These are phyloP conservation scores for Gelatoporia subvermispora DNA, from an alignment of 768 basidiomycete species.

Conservation along the genomic window DNA sequence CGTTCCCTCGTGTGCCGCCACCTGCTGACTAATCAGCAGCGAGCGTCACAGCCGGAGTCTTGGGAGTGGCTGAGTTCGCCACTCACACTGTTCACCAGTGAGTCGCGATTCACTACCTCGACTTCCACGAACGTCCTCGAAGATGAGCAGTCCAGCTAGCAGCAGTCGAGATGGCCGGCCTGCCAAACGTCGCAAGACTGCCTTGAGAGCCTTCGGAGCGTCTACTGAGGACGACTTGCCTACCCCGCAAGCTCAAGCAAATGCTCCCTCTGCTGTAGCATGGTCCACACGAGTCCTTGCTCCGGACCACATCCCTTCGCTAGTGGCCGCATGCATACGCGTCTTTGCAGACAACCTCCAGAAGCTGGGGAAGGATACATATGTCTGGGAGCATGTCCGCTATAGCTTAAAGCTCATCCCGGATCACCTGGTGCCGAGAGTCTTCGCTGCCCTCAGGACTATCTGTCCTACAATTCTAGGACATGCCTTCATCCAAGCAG, in stretches of 20 bases:
- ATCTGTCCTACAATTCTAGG: conserved; percentile 48
- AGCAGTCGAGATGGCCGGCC: background rate
- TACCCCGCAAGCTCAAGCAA: conserved; percentile 27
- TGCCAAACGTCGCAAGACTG: conserved; percentile 24
- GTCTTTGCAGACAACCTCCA: conserved; percentile 44
- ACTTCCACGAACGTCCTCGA: no score
- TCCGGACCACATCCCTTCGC: conserved; percentile 31
- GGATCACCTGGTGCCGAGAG: conserved; percentile 41
- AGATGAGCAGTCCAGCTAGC: background rate
- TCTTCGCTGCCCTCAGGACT: conserved; percentile 47
- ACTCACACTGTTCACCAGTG: no score
- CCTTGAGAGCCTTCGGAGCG: background rate
- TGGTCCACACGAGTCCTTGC: conserved; percentile 42
- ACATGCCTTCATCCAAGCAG: conserved; percentile 52
- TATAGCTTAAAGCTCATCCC: conserved; percentile 44
- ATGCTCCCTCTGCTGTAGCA: conserved; percentile 45
- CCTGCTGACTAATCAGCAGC: no score
- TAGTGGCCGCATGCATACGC: conserved; percentile 48
- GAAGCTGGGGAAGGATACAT: conserved; percentile 33
- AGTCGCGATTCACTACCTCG: no score
- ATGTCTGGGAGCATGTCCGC: conserved; percentile 36
- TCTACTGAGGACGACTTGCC: conserved; percentile 29
- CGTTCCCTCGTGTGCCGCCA: no score
- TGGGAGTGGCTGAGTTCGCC: no score
- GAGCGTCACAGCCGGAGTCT: no score